Conservation (phyloP, 164 flowering plant species). For the Santalum album region DNA sequence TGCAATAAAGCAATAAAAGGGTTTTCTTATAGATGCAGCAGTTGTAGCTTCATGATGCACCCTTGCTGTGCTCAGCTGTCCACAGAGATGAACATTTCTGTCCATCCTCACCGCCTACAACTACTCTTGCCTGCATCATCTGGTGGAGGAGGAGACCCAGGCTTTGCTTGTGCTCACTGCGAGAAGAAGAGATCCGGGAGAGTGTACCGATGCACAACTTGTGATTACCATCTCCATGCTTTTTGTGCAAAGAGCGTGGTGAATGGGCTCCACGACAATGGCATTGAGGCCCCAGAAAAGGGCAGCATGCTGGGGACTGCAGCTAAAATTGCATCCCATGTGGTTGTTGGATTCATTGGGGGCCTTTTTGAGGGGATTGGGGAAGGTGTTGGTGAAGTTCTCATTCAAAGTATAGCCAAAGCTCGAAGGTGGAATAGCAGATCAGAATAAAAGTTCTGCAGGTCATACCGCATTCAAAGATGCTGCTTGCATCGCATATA, state of each 20-base stretch:
- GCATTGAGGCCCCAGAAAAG: constrained; percentile 26
- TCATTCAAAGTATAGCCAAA: constrained; percentile 32
- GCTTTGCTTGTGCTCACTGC: constrained; percentile 43
- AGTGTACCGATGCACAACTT: constrained; percentile 45
- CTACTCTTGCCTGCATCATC: constrained; percentile 24
- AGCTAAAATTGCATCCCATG: constrained; percentile 52
- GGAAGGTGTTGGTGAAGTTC: constrained; percentile 59
- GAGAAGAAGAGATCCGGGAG: constrained; percentile 43
- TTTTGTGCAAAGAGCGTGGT: constrained; percentile 68
- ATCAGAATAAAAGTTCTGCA: not conserved
- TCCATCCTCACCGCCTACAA: constrained; percentile 43
- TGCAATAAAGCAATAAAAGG: constrained; percentile 59
- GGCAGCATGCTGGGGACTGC: constrained; percentile 47
- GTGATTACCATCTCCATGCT: constrained; percentile 69
- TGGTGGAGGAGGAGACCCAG: constrained; percentile 10
- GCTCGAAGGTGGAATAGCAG: constrained; percentile 8
- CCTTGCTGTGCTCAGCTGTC: constrained; percentile 69
- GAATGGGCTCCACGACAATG: constrained; percentile 52
- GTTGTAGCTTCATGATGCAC: constrained; percentile 65
- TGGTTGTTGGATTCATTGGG: constrained; percentile 49
- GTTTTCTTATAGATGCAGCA: constrained; percentile 47
- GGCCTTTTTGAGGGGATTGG: constrained; percentile 68
- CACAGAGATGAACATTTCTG: constrained; percentile 24
- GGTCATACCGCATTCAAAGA: no score
- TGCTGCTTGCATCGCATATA: no score